Conservation (phyloP, 345 rosid species). For the Eucalyptus curtisii region DNA sequence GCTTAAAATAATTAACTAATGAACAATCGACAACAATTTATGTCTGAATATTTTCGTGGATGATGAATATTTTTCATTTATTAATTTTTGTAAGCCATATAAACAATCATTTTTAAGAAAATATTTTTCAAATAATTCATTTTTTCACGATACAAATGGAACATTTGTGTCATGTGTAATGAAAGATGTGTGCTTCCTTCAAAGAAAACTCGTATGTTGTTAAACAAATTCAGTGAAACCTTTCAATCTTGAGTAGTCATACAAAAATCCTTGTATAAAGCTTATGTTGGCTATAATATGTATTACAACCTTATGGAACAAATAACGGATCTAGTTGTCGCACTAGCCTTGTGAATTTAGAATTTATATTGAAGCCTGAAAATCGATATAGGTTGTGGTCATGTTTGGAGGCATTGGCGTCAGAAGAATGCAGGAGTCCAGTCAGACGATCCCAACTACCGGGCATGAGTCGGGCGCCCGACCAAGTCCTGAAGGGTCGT, state of each 20-base stretch:
- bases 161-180: background rate
- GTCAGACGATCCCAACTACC: background rate
- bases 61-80: no score
- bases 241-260: background rate
- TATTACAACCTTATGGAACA: background rate
- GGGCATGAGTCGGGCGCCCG: background rate
- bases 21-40: no score
- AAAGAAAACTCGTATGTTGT: background rate
- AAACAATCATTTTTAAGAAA: no score
- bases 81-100: fast-evolving
- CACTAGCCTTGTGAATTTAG: background rate
- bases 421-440: background rate
- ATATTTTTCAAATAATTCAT: no score
- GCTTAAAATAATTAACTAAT: no score
- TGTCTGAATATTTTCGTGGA: fast-evolving
- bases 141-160: no score
- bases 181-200: background rate
- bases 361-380: background rate
- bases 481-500: background rate
- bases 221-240: background rate
- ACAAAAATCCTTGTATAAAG: background rate
- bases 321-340: background rate
- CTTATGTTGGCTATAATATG: background rate
- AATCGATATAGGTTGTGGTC: background rate
- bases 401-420: background rate